These are phyloP conservation scores for Neurospora crassa DNA, from an alignment of 2,329 filamentous ascomycete species.

Conservation along the genomic window DNA sequence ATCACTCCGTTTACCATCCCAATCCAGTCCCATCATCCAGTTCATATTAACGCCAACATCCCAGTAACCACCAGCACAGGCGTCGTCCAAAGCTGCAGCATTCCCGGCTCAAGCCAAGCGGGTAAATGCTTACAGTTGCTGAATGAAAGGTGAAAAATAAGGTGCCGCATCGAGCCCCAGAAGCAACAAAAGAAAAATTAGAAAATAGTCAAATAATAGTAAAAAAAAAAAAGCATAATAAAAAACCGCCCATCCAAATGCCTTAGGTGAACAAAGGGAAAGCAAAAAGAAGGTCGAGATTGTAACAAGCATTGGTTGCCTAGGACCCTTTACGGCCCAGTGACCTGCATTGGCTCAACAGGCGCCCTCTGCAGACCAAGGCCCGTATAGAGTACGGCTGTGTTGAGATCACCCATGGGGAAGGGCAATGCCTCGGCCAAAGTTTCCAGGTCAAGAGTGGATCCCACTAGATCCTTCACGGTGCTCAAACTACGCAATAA, in stretches of 20 bases:
- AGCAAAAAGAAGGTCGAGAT: background rate
- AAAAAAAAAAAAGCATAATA: too few species aligned
- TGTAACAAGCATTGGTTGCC: background rate
- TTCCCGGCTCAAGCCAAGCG: background rate
- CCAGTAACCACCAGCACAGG: background rate
- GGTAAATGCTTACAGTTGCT: background rate
- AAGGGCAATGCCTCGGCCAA: slow-evolving; percentile 4
- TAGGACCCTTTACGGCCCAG: background rate
- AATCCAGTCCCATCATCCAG: background rate
- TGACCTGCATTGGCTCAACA: background rate
- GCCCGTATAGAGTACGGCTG: slow-evolving; percentile 1
- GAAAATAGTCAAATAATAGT: too few species aligned
- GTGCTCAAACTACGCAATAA: slow-evolving; percentile 7
- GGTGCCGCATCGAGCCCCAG: background rate
- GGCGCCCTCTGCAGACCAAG: slow-evolving; percentile 1
- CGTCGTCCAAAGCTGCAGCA: background rate
- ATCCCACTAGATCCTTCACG: background rate
- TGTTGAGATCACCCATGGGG: background rate
- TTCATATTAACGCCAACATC: background rate
- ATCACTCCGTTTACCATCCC: background rate
- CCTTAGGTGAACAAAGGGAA: background rate
- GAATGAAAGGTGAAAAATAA: background rate
- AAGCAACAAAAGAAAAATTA: background rate
- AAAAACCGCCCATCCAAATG: background rate
- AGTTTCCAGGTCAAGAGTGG: background rate